phyloP scores from a whole-genome alignment of 140 eudicot species.

The Ambrosia hybrid region DNA sequence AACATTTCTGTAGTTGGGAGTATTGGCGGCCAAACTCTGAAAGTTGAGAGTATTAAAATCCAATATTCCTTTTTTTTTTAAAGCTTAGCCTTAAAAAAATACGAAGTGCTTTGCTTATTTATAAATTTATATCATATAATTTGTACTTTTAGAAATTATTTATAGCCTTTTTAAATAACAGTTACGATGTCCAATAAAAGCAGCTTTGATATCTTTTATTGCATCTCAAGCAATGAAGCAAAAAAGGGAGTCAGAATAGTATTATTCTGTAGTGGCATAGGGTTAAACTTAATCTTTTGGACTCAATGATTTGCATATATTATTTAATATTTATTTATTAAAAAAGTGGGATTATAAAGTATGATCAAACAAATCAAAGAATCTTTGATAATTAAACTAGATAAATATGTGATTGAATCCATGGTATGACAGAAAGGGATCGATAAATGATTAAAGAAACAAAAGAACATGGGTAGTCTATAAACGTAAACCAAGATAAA shows the following conservation, averaged over 20 bases:
- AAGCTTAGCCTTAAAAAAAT: too few species aligned
- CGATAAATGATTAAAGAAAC: not conserved
- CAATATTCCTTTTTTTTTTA: too few species aligned
- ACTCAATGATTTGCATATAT: slow-evolving; percentile 37
- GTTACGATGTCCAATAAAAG: slow-evolving; percentile 23
- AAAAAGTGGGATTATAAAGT: slow-evolving; percentile 25
- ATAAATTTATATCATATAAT: not conserved
- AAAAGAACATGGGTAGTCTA: not conserved
- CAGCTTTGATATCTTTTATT: slow-evolving; percentile 23
- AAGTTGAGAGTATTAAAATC: too few species aligned
- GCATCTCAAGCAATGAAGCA: slow-evolving; percentile 33
- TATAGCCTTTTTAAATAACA: slow-evolving; percentile 20
- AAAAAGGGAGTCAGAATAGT: slow-evolving; percentile 26
- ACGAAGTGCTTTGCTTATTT: too few species aligned
- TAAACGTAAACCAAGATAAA: not conserved
- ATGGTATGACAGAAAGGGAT: slow-evolving; percentile 12
- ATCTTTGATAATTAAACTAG: slow-evolving; percentile 4
- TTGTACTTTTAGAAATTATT: not conserved
- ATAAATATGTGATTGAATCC: slow-evolving; percentile 8
- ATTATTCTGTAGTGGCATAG: slow-evolving; percentile 28
- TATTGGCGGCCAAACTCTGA: too few species aligned
- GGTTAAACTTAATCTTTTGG: slow-evolving; percentile 38
- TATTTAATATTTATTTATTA: not conserved
- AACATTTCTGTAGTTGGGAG: too few species aligned
- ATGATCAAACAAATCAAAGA: slow-evolving; percentile 13